Percentiles rank a stretch among this genome's conserved stretches.
phyloP scores from a whole-genome alignment of 2,329 filamentous ascomycete genomes.

The Sclerotiophoma versabilis region DNA sequence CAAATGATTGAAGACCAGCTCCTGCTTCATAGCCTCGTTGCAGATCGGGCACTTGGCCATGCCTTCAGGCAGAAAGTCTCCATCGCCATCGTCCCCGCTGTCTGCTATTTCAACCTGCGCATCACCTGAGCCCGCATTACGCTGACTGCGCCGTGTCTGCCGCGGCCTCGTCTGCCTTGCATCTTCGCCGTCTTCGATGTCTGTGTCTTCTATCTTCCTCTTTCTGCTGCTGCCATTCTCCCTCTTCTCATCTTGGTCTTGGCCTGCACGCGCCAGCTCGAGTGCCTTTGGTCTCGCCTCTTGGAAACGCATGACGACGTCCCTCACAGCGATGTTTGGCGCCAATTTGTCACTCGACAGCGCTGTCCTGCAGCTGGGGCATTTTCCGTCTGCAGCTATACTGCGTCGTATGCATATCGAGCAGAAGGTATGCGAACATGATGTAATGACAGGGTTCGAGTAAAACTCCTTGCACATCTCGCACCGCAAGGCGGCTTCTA shows the following conservation, averaged over 20 bases:
- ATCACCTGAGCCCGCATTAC: conserved; percentile 34
- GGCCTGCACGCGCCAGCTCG: conserved; percentile 65
- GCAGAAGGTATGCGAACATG: conserved; percentile 95
- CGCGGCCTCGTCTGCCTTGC: conserved; percentile 47
- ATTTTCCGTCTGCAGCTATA: conserved; percentile 82
- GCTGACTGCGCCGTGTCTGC: conserved; percentile 49
- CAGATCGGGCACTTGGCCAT: conserved; percentile 87
- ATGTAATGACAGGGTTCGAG: conserved; percentile 91
- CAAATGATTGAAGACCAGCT: conserved; percentile 79
- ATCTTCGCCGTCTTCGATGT: conserved; percentile 52
- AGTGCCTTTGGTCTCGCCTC: conserved; percentile 69
- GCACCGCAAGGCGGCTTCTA: conserved; percentile 89
- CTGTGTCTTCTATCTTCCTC: conserved; percentile 59
- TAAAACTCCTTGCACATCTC: conserved; percentile 99
- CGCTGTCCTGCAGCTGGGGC: conserved; percentile 78
- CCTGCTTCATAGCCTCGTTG: conserved; percentile 77
- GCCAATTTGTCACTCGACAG: conserved; percentile 87
- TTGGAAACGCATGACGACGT: conserved; percentile 81
- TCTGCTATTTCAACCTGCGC: conserved; percentile 48
- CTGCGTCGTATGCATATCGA: conserved; percentile 92
- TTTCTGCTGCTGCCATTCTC: conserved; percentile 49
- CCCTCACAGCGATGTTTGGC: conserved; percentile 83
- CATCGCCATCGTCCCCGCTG: conserved; percentile 50
- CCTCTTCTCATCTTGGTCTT: conserved; percentile 25
- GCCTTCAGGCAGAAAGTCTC: conserved; percentile 67